Evolutionary conservation across 1,284 basidiomycete genomes (phyloP).

Genomic region (Amylostereum areolatum): DNA sequence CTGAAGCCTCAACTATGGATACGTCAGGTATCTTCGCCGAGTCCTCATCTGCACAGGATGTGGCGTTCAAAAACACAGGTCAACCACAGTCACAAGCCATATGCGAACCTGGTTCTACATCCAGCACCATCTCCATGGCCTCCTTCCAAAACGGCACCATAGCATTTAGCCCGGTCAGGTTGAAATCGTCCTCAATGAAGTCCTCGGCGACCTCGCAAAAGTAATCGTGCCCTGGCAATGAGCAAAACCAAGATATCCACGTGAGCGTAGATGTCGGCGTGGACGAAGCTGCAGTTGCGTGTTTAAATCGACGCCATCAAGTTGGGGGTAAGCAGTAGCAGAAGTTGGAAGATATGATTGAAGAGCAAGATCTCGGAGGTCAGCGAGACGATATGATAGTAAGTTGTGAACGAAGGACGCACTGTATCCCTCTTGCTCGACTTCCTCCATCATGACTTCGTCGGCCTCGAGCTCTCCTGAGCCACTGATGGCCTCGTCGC

Average conservation of each 20-base stretch:
- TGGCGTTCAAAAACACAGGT: conserved; percentile 1
- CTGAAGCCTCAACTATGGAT: conserved; percentile 96
- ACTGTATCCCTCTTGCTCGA: conserved; percentile 69
- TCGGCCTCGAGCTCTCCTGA: conserved; percentile 43
- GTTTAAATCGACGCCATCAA: no score
- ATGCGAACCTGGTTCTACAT: conserved; percentile 91
- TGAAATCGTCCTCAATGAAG: conserved; percentile 99
- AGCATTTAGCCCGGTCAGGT: conserved; percentile 91
- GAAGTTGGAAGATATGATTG: not conserved
- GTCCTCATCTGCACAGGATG: conserved; percentile 70
- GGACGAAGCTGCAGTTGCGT: conserved; percentile 56
- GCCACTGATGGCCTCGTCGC: conserved; percentile 46
- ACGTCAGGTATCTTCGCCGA: conserved; percentile 90
- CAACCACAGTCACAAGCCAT: conserved; percentile 9
- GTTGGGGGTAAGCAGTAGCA: not conserved
- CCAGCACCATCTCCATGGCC: conserved; percentile 99
- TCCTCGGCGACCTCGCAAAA: conserved; percentile 98
- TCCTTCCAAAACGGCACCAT: conserved; percentile 99
- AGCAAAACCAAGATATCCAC: conserved; percentile 99
- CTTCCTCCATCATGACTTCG: conserved; percentile 65
- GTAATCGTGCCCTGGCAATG: conserved; percentile 97
- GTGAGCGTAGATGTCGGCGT: conserved; percentile 85
- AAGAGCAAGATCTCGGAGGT: not conserved
- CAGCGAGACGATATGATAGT: not conserved
- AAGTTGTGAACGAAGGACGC: conserved; percentile 36